Evolutionary conservation across 768 basidiomycete species (phyloP), one percentile per base, ranked within the genome.

Genomic region (Lactarius psammicola): DNA sequence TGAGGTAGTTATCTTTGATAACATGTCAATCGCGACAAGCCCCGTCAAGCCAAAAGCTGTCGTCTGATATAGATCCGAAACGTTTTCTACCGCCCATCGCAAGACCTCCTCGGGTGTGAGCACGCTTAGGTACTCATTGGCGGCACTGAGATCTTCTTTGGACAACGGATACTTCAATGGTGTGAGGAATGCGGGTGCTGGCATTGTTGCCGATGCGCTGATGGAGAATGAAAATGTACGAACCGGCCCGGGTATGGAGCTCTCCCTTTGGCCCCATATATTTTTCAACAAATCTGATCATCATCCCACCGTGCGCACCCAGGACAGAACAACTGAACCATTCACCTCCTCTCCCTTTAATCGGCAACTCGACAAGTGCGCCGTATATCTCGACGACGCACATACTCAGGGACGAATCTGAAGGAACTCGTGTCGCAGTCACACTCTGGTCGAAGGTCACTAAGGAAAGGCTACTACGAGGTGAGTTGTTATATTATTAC

Each of bases 21-120:
- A 85, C 93, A 99, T 97, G 75, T 97, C 94, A 67, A 92, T 87
- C 23, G 94, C 88, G 62, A 94, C 94, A 60, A 95, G 87, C 11
- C 97, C 96, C 0, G 95, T 98, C 65, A 98, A 82, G 8, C 97
- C 97, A 73, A 99, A 96, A 0, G 97, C 96, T 6, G 96, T 98
- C 7, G 97, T 98, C 75, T 99, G 96, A 76, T 87, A 87, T 23
- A 98, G 80, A 8, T 83, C 82, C 0, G 94, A 90, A 20, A 98
- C 79, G 71, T 92, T 81, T 53, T 85, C 82, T 58, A 94, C 74
- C 1, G 89, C 93, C 96, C 96, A 98, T 74, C 75, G 72, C 60
- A 99, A 82, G 69, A 98, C 93, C 67, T 94, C 84, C 70, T 93
- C 88, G 1, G 97, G 94, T 0, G 86, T 81, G 66, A 93, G 84